Conservation (phyloP, 495 filamentous ascomycete species). For the Daldinia loculata region DNA sequence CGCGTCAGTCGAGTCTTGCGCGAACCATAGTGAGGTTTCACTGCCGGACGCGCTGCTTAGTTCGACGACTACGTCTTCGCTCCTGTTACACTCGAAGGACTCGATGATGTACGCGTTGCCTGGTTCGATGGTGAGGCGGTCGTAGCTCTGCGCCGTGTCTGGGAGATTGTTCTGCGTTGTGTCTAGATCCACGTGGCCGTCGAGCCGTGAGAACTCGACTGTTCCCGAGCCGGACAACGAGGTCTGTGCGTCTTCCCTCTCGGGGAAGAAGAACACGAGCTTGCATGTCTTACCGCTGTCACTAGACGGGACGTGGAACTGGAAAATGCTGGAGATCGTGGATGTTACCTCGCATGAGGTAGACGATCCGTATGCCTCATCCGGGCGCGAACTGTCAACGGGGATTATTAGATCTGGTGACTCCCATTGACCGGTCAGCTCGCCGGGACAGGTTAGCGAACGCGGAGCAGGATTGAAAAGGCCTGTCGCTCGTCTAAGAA, state of each 20-base stretch:
- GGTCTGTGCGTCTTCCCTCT: constrained; percentile 56
- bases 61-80: constrained; percentile 59
- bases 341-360: constrained; percentile 64
- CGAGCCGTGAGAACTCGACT: constrained; percentile 62
- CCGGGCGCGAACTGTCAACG: constrained; percentile 64
- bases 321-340: constrained; percentile 69
- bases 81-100: constrained; percentile 65
- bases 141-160: constrained; percentile 55
- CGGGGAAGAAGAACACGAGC: constrained; percentile 73
- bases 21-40: constrained; percentile 66
- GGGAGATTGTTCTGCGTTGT: constrained; percentile 65
- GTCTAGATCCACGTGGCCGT: constrained; percentile 44
- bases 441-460: constrained; percentile 54
- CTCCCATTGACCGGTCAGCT: constrained; percentile 62
- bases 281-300: constrained; percentile 67
- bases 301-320: constrained; percentile 69
- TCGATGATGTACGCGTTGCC: constrained; percentile 66
- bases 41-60: constrained; percentile 57
- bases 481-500: background rate
- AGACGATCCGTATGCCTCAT: constrained; percentile 60
- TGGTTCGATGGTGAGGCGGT: constrained; percentile 58
- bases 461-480: constrained; percentile 2
- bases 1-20: constrained; percentile 69
- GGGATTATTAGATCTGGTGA: constrained; percentile 74
- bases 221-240: constrained; percentile 66